phyloP scores from a whole-genome alignment of 2,329 filamentous ascomycete species.

The Calonectria pseudoturangicola region DNA sequence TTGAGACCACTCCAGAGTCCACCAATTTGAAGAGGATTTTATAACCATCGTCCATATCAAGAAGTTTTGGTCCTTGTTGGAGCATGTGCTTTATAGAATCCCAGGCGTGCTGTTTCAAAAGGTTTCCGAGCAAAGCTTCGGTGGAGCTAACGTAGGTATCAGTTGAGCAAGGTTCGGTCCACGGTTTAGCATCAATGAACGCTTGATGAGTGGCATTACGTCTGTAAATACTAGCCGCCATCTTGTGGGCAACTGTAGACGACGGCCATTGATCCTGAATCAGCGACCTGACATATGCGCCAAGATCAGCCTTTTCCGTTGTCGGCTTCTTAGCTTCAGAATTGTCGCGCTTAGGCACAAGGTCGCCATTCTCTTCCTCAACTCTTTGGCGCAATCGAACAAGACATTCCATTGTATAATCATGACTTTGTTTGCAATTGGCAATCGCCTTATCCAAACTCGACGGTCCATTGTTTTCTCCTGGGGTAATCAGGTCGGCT shows the following conservation, averaged over 20 bases:
- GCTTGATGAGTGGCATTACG: not conserved
- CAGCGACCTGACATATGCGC: not conserved
- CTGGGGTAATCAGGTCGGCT: slow-evolving; percentile 27
- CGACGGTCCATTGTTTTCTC: not conserved
- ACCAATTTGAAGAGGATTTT: not conserved
- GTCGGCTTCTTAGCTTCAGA: not conserved
- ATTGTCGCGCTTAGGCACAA: not conserved
- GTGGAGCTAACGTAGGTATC: not conserved
- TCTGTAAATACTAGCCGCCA: not conserved
- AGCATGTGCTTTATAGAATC: not conserved
- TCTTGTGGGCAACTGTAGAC: not conserved
- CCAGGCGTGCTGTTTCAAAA: not conserved
- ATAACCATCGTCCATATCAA: not conserved
- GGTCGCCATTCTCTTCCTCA: not conserved
- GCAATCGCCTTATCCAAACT: not conserved
- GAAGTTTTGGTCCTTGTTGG: not conserved
- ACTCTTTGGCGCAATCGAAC: slow-evolving; percentile 1
- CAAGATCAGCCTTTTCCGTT: not conserved
- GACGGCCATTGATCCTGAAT: not conserved
- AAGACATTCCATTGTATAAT: slow-evolving; percentile 21
- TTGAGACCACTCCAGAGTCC: not conserved
- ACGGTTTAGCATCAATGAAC: not conserved
- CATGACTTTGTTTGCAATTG: not conserved
- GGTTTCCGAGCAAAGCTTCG: not conserved
- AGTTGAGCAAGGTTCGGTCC: not conserved